These are phyloP conservation scores for Triticum dicoccoides DNA, from an alignment of 176 grass and related monocot species.

Conservation along the genomic window DNA sequence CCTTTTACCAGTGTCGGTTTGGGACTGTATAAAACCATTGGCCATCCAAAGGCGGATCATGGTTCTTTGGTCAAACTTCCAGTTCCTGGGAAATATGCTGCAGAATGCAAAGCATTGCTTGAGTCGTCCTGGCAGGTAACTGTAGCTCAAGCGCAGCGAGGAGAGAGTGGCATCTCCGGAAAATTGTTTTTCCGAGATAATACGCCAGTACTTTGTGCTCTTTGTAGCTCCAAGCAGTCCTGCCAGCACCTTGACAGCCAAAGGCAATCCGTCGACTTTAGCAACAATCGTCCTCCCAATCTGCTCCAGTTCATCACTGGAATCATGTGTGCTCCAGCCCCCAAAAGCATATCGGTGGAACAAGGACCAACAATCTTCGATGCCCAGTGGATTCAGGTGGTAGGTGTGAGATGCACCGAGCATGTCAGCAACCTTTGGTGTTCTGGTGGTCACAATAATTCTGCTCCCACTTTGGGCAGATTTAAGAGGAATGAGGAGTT, in stretches of 20 bases:
- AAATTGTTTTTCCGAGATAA: neutral
- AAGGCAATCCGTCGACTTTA: neutral
- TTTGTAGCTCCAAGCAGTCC: neutral
- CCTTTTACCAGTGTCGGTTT: neutral
- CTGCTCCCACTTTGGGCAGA: neutral
- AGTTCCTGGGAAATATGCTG: slow-evolving; percentile 12
- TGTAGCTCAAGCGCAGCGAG: neutral
- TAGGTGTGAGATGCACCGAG: neutral
- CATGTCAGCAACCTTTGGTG: neutral
- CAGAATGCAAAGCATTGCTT: slow-evolving; percentile 14
- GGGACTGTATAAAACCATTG: neutral
- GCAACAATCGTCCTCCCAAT: neutral
- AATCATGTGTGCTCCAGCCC: neutral
- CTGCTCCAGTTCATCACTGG: neutral
- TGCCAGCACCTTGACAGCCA: slow-evolving; percentile 1
- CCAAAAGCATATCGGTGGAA: neutral
- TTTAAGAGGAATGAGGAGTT: neutral
- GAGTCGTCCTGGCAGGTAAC: neutral
- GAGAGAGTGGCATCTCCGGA: neutral
- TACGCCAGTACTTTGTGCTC: neutral
- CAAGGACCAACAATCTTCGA: neutral
- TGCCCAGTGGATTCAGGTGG: neutral
- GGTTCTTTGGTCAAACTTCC: neutral
- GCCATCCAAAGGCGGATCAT: slow-evolving; percentile 9
- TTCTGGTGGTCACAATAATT: neutral